Conservation (phyloP, 1,139 yeast genomes). For the Magnusiomyces ingens region DNA sequence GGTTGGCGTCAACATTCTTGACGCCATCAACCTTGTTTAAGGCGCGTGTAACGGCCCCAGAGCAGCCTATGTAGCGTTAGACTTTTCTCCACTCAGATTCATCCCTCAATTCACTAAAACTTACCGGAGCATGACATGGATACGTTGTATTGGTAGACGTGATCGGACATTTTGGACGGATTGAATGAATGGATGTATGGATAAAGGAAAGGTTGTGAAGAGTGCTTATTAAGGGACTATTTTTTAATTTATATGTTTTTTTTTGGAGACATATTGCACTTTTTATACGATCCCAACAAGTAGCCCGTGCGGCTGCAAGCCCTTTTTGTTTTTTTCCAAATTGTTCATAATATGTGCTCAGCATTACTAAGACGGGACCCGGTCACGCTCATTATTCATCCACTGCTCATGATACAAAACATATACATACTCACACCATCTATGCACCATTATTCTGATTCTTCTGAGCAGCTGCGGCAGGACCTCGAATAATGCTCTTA, state of each 20-base stretch:
- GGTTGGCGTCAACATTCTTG: constrained; percentile 56
- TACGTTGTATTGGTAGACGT: constrained; percentile 70
- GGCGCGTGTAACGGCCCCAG: constrained; percentile 78
- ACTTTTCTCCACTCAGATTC: neutral
- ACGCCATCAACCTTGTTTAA: constrained; percentile 71
- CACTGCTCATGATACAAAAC: too few relatives aligned
- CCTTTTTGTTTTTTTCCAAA: too few relatives aligned
- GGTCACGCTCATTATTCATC: too few relatives aligned
- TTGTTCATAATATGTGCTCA: too few relatives aligned
- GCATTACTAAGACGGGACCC: too few relatives aligned
- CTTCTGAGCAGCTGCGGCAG: neutral
- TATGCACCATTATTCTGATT: neutral
- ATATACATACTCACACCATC: too few relatives aligned
- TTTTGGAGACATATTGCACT: neutral
- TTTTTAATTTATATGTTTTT: neutral
- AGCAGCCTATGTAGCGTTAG: constrained; percentile 49
- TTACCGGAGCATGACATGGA: constrained; percentile 68
- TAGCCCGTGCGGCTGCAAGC: too few relatives aligned
- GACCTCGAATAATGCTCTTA: neutral
- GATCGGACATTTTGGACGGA: constrained; percentile 36
- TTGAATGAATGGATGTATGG: neutral
- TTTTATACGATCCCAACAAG: neutral
- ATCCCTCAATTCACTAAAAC: constrained; percentile 18
- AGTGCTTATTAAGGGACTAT: neutral
- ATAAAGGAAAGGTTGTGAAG: neutral